Percentiles rank a stretch among this genome's conserved stretches.
Conservation (phyloP, 1,139 yeast genomes). For the Spencermartinsiella ligniputridi region DNA sequence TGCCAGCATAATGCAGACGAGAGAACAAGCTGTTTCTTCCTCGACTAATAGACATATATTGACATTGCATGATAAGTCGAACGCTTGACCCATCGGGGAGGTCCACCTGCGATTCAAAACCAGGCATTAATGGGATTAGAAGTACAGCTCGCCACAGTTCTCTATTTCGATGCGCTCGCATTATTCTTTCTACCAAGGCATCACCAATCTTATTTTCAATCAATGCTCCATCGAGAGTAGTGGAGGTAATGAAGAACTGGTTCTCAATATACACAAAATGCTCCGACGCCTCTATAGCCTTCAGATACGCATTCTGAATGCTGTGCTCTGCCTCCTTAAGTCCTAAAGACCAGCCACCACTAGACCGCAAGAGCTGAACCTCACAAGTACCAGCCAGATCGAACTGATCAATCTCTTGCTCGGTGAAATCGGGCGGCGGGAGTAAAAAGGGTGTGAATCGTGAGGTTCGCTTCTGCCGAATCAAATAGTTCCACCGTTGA, state of each 20-base stretch:
- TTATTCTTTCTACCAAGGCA: conserved; percentile 91
- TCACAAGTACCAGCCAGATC: conserved; percentile 87
- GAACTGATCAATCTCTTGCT: conserved; percentile 58
- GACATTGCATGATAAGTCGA: conserved; percentile 95
- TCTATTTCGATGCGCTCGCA: conserved; percentile 75
- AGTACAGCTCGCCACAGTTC: conserved; percentile 87
- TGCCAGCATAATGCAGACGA: conserved; percentile 70
- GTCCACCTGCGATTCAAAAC: conserved; percentile 92
- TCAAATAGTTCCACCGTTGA: conserved; percentile 93
- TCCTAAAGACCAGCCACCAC: conserved; percentile 93
- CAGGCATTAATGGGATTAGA: conserved; percentile 95
- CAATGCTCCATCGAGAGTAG: conserved; percentile 78
- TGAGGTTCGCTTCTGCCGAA: conserved; percentile 92
- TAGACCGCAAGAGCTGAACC: conserved; percentile 80
- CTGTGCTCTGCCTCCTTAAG: conserved; percentile 79
- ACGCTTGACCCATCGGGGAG: conserved; percentile 91
- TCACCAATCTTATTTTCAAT: conserved; percentile 91
- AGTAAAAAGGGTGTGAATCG: conserved; percentile 85
- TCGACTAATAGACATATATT: conserved; percentile 86
- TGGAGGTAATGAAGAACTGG: conserved; percentile 87
- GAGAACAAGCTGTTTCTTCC: conserved; percentile 90
- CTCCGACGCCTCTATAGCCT: conserved; percentile 83
- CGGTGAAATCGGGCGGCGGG: conserved; percentile 86
- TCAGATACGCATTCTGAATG: conserved; percentile 88
- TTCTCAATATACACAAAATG: conserved; percentile 94